A percentile compares a stretch with the other conserved stretches of the same genome.
These are phyloP conservation scores for Acer yangbiense DNA, from an alignment of 345 rosid species.

Conservation along the genomic window DNA sequence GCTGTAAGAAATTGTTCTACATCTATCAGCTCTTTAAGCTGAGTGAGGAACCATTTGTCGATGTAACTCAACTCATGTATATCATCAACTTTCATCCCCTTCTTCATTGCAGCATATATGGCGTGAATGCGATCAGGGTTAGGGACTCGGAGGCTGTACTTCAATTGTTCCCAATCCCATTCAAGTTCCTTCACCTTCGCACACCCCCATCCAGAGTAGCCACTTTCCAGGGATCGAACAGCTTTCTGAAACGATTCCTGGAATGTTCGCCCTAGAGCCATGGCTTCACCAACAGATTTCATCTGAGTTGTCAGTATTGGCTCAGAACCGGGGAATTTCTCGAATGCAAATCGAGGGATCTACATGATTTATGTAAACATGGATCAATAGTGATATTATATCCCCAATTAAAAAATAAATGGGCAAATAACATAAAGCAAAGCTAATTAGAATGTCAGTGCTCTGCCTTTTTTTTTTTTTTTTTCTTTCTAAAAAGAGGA, in stretches of 20 bases:
- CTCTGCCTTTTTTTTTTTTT: not conserved
- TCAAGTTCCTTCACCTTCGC: conserved; percentile 65
- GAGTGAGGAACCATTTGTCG: conserved; percentile 96
- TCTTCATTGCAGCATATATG: conserved; percentile 93
- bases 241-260: conserved; percentile 99
- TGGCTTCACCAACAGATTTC: conserved; percentile 97
- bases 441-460: not conserved
- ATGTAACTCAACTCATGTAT: conserved; percentile 77
- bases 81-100: conserved; percentile 89
- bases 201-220: conserved; percentile 96
- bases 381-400: not conserved
- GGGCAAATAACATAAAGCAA: conserved; percentile 11
- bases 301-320: conserved; percentile 90
- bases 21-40: conserved; percentile 84
- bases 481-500: no score
- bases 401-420: not conserved
- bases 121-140: conserved; percentile 85
- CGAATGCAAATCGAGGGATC: conserved; percentile 98
- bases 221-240: conserved; percentile 79
- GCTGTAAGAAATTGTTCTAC: conserved; percentile 85
- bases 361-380: conserved; percentile 31
- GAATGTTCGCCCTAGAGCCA: conserved; percentile 93
- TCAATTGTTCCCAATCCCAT: conserved; percentile 93
- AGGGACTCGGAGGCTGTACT: conserved; percentile 88
- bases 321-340: conserved; percentile 97